Evolutionary conservation across 441 rosid species (phyloP).

Genomic region (Metrosideros polymorpha): DNA sequence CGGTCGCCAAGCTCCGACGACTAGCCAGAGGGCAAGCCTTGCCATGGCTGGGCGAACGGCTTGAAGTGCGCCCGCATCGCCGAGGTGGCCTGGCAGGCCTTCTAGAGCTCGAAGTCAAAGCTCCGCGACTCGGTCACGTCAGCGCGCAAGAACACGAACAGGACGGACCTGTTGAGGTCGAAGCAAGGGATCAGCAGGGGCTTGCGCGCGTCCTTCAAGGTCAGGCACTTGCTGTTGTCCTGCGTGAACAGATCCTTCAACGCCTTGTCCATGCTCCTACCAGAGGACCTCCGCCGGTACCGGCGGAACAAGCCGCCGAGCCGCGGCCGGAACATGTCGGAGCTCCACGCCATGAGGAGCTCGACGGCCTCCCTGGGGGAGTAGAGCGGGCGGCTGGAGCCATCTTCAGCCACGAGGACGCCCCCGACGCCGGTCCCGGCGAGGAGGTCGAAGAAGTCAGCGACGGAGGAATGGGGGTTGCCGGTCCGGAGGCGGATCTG

Average conservation of each 20-base stretch:
- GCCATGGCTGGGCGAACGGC: too few relatives aligned
- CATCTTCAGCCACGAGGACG: slow-evolving; percentile 67
- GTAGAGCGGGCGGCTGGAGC: slow-evolving; percentile 63
- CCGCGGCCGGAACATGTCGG: slow-evolving; percentile 44
- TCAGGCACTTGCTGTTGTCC: slow-evolving; percentile 57
- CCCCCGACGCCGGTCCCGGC: slow-evolving; percentile 85
- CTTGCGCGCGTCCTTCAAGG: slow-evolving; percentile 82
- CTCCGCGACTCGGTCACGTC: slow-evolving; percentile 83
- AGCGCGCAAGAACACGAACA: slow-evolving; percentile 93
- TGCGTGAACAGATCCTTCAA: slow-evolving; percentile 47
- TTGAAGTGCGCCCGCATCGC: slow-evolving; percentile 76
- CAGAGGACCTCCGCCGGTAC: slow-evolving; percentile 34
- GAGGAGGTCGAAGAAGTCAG: slow-evolving; percentile 81
- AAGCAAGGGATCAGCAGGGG: slow-evolving; percentile 94
- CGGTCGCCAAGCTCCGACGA: too few relatives aligned
- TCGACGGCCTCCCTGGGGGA: slow-evolving; percentile 59
- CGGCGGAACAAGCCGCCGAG: slow-evolving; percentile 32
- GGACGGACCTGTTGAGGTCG: slow-evolving; percentile 82
- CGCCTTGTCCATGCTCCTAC: slow-evolving; percentile 58
- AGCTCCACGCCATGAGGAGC: slow-evolving; percentile 25
- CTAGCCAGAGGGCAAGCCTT: too few relatives aligned
- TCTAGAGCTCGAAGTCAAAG: slow-evolving; percentile 87
- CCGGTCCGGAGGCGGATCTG: slow-evolving; percentile 76
- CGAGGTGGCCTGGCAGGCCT: slow-evolving; percentile 82
- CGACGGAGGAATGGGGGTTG: slow-evolving; percentile 59